A percentile compares a stretch with the other conserved stretches of the same genome.
Conservation (phyloP, 331 rosid genomes). For the Pyracantha coccinea region DNA sequence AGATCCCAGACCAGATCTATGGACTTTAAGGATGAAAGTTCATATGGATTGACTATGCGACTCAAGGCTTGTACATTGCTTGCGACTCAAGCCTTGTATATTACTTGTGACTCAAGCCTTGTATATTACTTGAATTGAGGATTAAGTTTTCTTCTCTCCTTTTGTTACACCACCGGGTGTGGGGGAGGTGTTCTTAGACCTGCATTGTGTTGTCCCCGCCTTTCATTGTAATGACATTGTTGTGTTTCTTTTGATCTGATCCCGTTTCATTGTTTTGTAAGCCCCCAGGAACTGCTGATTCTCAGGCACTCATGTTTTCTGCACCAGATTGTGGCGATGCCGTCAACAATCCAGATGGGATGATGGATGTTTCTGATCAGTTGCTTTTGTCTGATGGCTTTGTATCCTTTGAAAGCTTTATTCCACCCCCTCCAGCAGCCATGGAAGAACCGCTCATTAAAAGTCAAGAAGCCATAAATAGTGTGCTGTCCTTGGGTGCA, state of each 20-base stretch:
- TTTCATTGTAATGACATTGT: not conserved
- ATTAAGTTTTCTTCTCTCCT: not conserved
- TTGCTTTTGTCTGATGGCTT: slow-evolving; percentile 61
- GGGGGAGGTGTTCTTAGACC: not conserved
- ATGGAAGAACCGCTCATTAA: slow-evolving; percentile 56
- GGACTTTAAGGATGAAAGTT: not conserved
- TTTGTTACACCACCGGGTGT: not conserved
- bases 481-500: slow-evolving; percentile 35
- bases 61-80: not conserved
- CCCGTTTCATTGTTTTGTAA: slow-evolving; percentile 36
- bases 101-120: not conserved
- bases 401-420: slow-evolving; percentile 71
- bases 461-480: slow-evolving; percentile 48
- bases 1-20: not conserved
- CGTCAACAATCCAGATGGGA: slow-evolving; percentile 69
- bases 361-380: slow-evolving; percentile 71
- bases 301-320: slow-evolving; percentile 70
- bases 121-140: not conserved
- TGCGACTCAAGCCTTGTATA: too few species aligned
- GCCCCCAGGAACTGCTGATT: slow-evolving; percentile 99
- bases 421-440: slow-evolving; percentile 50
- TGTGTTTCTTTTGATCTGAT: slow-evolving; percentile 23
- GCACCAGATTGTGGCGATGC: slow-evolving; percentile 74
- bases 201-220: not conserved
- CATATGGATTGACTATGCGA: not conserved